phyloP scores from a whole-genome alignment of 2,329 filamentous ascomycete species.

The Hypocrella siamensis region DNA sequence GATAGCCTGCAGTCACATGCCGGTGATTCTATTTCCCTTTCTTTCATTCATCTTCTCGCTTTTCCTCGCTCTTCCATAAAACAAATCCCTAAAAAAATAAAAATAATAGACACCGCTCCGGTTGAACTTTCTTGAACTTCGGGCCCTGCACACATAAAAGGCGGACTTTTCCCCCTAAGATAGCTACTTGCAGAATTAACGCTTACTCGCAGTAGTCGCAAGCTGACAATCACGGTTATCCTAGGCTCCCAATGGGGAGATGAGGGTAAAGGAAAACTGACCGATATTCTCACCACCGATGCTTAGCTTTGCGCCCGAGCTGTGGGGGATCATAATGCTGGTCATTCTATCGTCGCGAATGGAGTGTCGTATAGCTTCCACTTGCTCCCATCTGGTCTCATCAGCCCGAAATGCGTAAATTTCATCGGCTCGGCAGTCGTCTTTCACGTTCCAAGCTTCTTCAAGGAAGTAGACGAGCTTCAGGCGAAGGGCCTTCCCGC shows the following conservation, averaged over 20 bases:
- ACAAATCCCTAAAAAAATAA: background rate
- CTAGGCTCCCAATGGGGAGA: conserved; percentile 21
- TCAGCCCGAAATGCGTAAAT: conserved; percentile 53
- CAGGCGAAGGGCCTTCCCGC: conserved; percentile 12
- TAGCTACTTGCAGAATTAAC: too few species aligned
- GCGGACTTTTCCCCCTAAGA: too few species aligned
- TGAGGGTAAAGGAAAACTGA: conserved; percentile 23
- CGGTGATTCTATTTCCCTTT: too few species aligned
- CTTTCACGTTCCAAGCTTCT: conserved; percentile 37
- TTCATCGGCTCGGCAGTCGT: conserved; percentile 57
- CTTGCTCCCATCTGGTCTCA: conserved; percentile 52
- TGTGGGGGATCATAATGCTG: conserved; percentile 16
- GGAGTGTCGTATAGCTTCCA: conserved; percentile 35
- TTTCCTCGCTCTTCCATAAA: too few species aligned
- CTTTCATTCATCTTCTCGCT: background rate
- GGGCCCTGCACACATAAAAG: too few species aligned
- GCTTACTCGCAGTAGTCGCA: too few species aligned
- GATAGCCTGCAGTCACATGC: too few species aligned
- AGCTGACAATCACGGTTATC: background rate
- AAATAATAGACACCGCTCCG: background rate
- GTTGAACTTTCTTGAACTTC: background rate
- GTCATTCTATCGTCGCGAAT: conserved; percentile 10
- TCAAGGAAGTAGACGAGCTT: conserved; percentile 23
- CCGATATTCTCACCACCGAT: conserved; percentile 16
- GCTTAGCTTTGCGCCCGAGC: conserved; percentile 18